Evolutionary conservation across 2,329 filamentous ascomycete species (phyloP).

Genomic region (Aspergillus arachidicola): DNA sequence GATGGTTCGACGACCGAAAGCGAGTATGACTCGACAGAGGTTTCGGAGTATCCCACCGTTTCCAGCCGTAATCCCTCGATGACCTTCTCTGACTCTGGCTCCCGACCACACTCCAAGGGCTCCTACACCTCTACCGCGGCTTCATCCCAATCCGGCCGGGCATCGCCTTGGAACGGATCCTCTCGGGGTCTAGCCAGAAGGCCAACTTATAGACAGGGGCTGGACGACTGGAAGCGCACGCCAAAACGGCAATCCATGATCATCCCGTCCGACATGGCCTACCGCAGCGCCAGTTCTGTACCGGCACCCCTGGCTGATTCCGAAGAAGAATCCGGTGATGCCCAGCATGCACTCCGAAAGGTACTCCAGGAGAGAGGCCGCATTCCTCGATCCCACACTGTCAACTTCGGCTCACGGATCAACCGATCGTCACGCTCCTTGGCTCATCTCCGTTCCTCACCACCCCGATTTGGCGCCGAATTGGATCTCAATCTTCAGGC

Average conservation of each 20-base stretch:
- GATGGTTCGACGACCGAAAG: conserved; percentile 49
- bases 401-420: conserved; percentile 32
- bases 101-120: conserved; percentile 47
- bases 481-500: conserved; percentile 42
- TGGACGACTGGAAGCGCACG: conserved; percentile 35
- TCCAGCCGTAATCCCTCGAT: conserved; percentile 44
- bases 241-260: conserved; percentile 37
- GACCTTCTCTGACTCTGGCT: conserved; percentile 39
- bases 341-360: conserved; percentile 51
- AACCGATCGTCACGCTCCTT: conserved; percentile 36
- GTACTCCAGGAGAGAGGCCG: conserved; percentile 42
- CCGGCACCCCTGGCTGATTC: conserved; percentile 29
- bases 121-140: conserved; percentile 46
- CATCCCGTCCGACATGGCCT: conserved; percentile 35
- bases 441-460: conserved; percentile 46
- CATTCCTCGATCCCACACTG: conserved; percentile 28
- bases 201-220: conserved; percentile 25
- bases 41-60: conserved; percentile 40
- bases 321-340: conserved; percentile 42
- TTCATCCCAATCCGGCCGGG: conserved; percentile 44
- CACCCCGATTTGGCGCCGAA: conserved; percentile 41
- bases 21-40: conserved; percentile 45
- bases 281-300: conserved; percentile 32
- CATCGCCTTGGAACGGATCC: conserved; percentile 45
- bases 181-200: conserved; percentile 29